These are phyloP conservation scores for Lactifluus pinguis DNA, from an alignment of 768 basidiomycete species.

Conservation along the genomic window DNA sequence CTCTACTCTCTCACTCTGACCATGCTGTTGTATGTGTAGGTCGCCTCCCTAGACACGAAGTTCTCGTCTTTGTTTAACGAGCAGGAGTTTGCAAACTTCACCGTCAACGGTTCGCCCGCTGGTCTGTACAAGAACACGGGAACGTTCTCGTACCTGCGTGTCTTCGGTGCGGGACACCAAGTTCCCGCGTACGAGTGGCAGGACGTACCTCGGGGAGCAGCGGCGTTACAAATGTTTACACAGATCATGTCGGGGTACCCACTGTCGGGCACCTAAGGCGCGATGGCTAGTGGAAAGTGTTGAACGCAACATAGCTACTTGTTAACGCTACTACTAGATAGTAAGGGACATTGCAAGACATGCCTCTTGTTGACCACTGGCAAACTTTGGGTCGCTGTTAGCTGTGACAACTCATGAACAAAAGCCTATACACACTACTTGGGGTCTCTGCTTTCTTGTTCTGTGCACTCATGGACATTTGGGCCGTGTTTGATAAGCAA, in stretches of 20 bases:
- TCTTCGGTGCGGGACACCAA: constrained; percentile 36
- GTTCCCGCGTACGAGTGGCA: constrained; percentile 27
- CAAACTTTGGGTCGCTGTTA: no score
- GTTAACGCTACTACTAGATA: no score
- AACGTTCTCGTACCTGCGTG: constrained; percentile 45
- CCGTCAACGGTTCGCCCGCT: constrained; percentile 39
- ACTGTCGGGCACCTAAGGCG: constrained; percentile 23
- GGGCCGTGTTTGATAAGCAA: no score
- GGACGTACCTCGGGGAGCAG: constrained; percentile 22
- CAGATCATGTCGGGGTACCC: constrained; percentile 28
- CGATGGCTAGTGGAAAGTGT: no score
- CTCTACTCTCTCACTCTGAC: background rate
- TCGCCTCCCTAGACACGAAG: constrained; percentile 38
- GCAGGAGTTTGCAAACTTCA: constrained; percentile 40
- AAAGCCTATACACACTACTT: no score
- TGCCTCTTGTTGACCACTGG: no score
- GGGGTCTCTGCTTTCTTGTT: no score
- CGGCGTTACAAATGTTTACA: constrained; percentile 28
- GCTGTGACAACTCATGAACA: no score
- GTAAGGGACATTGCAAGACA: no score
- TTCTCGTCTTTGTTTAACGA: constrained; percentile 34
- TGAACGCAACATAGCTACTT: no score
- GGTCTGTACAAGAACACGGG: constrained; percentile 54
- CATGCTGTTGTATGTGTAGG: constrained; percentile 23
- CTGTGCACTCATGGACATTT: no score